phyloP scores from a whole-genome alignment of 495 filamentous ascomycete genomes.

The Aspergillus olivimuriae region DNA sequence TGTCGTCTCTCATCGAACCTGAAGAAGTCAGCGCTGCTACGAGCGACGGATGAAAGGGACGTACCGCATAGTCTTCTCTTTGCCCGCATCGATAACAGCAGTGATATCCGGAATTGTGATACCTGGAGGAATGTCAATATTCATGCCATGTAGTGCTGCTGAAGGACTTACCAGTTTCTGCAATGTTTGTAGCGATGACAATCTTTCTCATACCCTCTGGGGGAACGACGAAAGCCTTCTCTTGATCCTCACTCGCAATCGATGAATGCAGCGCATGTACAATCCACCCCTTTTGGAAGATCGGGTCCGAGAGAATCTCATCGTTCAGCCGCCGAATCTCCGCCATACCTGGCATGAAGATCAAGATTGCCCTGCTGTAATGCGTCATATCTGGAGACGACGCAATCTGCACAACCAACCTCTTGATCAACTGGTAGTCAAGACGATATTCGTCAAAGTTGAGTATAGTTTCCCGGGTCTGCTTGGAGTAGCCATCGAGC shows the following conservation, averaged over 20 bases:
- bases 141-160: not conserved
- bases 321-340: slow-evolving; percentile 88
- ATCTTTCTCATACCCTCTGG: slow-evolving; percentile 80
- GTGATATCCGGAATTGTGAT: slow-evolving; percentile 97
- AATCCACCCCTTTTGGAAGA: slow-evolving; percentile 66
- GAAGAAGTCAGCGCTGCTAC: too few relatives aligned
- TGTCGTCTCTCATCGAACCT: slow-evolving; percentile 86
- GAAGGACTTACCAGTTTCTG: slow-evolving; percentile 65
- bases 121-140: slow-evolving; percentile 15
- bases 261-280: slow-evolving; percentile 87
- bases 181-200: slow-evolving; percentile 92
- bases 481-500: slow-evolving; percentile 64
- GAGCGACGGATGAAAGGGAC: too few relatives aligned
- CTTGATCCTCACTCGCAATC: slow-evolving; percentile 94
- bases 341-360: slow-evolving; percentile 92
- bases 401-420: slow-evolving; percentile 66
- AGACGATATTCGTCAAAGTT: slow-evolving; percentile 83
- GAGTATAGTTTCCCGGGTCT: slow-evolving; percentile 64
- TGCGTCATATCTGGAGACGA: slow-evolving; percentile 52
- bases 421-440: slow-evolving; percentile 74
- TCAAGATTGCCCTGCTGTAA: slow-evolving; percentile 83
- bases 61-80: slow-evolving; percentile 86
- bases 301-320: slow-evolving; percentile 62
- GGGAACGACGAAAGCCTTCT: slow-evolving; percentile 80
- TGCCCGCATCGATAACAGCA: slow-evolving; percentile 89